Evolutionary conservation across 352 stramenopile species (phyloP).

Genomic region (Plasmopara halstedii): DNA sequence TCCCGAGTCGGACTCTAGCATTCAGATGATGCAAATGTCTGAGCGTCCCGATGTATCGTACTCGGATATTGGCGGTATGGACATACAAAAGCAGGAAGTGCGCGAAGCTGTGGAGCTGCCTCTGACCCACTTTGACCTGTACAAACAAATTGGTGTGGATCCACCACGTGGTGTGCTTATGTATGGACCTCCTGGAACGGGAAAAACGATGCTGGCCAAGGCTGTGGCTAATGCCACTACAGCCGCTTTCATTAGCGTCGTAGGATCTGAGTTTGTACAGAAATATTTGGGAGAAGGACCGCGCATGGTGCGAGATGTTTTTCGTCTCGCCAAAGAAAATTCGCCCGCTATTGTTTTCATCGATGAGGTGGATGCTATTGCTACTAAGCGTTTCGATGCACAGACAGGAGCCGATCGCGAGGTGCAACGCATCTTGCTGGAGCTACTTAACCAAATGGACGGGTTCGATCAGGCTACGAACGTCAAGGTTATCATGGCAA

Average conservation of each 20-base stretch:
- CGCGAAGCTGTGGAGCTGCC: conserved; percentile 99
- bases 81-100: conserved; percentile 99
- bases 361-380: conserved; percentile 99
- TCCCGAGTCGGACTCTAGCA: conserved; percentile 97
- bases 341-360: conserved; percentile 99
- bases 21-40: conserved; percentile 98
- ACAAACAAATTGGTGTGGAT: conserved; percentile 99
- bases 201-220: conserved; percentile 99
- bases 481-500: conserved; percentile 99
- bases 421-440: conserved; percentile 98
- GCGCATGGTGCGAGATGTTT: conserved; percentile 99
- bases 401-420: conserved; percentile 96
- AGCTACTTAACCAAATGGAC: conserved; percentile 99
- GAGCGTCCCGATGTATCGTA: conserved; percentile 96
- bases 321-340: conserved; percentile 98
- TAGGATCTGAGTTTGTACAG: conserved; percentile 99
- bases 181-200: conserved; percentile 94
- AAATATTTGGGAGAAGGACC: conserved; percentile 99
- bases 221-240: conserved; percentile 98
- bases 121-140: conserved; percentile 98
- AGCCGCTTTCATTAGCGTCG: conserved; percentile 97
- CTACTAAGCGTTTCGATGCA: conserved; percentile 99
- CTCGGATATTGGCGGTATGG: conserved; percentile 98
- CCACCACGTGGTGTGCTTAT: conserved; percentile 97
- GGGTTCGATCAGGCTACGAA: conserved; percentile 99